These are phyloP conservation scores for Aureobasidium sp. DNA, from an alignment of 2,329 filamentous ascomycete genomes.

Conservation along the genomic window DNA sequence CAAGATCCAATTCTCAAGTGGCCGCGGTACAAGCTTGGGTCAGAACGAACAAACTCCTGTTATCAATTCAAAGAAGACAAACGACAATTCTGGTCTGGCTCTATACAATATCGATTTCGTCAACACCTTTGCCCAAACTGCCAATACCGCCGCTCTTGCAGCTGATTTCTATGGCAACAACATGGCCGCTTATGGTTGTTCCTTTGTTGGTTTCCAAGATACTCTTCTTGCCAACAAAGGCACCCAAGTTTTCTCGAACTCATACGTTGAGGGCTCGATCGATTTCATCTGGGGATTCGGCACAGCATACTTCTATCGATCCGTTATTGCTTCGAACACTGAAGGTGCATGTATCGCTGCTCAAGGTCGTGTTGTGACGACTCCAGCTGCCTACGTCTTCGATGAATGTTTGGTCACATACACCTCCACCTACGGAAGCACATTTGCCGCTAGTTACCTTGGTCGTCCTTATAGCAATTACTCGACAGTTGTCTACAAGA, in stretches of 20 bases:
- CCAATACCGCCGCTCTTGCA: slow-evolving; percentile 29
- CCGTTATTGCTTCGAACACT: slow-evolving; percentile 29
- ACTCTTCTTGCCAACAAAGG: slow-evolving; percentile 26
- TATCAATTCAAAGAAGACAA: slow-evolving; percentile 38
- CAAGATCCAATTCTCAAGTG: slow-evolving; percentile 31
- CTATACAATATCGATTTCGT: slow-evolving; percentile 28
- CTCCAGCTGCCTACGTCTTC: slow-evolving; percentile 32
- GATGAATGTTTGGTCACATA: slow-evolving; percentile 46
- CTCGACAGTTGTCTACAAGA: slow-evolving; percentile 43
- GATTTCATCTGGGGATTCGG: slow-evolving; percentile 39
- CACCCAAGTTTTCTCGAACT: slow-evolving; percentile 24
- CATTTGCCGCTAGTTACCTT: slow-evolving; percentile 36
- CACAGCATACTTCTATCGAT: slow-evolving; percentile 35
- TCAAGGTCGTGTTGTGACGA: slow-evolving; percentile 31
- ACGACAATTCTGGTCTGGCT: slow-evolving; percentile 21
- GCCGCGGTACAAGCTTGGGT: slow-evolving; percentile 33
- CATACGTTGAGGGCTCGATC: slow-evolving; percentile 28
- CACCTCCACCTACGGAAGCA: slow-evolving; percentile 37
- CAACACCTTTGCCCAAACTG: slow-evolving; percentile 27
- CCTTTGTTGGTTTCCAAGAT: slow-evolving; percentile 26
- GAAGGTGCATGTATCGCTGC: slow-evolving; percentile 28
- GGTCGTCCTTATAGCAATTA: slow-evolving; percentile 45
- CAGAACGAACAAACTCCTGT: slow-evolving; percentile 38
- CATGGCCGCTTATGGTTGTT: slow-evolving; percentile 28
- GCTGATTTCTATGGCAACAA: slow-evolving; percentile 26